Evolutionary conservation across 345 rosid species (phyloP).

Genomic region (Physaria fendleri): DNA sequence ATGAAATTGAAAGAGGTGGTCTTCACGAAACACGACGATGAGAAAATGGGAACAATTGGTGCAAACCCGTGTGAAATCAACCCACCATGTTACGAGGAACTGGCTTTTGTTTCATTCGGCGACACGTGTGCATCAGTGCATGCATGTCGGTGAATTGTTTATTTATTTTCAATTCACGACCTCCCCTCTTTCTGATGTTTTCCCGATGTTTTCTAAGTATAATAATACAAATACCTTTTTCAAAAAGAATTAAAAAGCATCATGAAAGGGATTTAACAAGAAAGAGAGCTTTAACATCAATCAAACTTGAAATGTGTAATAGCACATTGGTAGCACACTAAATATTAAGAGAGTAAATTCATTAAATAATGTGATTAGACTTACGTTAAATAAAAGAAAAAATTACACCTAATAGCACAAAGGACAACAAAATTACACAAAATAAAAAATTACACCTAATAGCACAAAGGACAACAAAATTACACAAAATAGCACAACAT

Average conservation of each 20-base stretch:
- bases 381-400: too few relatives aligned
- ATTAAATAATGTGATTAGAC: too few relatives aligned
- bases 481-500: too few relatives aligned
- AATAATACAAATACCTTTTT: too few relatives aligned
- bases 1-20: not conserved
- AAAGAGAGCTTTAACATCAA: not conserved
- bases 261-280: too few relatives aligned
- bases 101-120: not conserved
- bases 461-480: too few relatives aligned
- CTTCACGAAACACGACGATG: constrained; percentile 7
- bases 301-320: not conserved
- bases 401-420: too few relatives aligned
- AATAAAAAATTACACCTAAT: too few relatives aligned
- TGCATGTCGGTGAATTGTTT: constrained; percentile 6
- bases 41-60: too few relatives aligned
- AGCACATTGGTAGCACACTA: not conserved
- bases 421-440: too few relatives aligned
- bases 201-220: too few relatives aligned
- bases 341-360: too few relatives aligned
- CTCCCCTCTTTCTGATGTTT: not conserved
- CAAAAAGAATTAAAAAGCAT: not conserved
- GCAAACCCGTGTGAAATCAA: not conserved
- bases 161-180: not conserved
- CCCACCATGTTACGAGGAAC: not conserved
- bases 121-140: not conserved